These are phyloP conservation scores for Hymenoscyphus fraxineus DNA, from an alignment of 2,329 filamentous ascomycete genomes.

Conservation along the genomic window DNA sequence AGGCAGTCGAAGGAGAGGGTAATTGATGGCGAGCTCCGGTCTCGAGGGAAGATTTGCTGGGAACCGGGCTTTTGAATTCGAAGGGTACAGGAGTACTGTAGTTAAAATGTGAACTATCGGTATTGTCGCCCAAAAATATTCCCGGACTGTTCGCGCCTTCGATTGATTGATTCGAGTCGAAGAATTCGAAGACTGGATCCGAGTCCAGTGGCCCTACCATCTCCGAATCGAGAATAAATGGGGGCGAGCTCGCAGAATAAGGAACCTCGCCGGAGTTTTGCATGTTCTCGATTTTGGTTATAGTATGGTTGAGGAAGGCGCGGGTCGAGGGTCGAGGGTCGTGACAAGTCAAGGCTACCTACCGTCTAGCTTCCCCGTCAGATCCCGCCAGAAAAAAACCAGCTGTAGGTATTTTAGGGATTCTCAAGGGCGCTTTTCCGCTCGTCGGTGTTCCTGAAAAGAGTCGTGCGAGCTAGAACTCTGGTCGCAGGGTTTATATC, in stretches of 20 bases:
- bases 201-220: constrained; percentile 35
- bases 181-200: constrained; percentile 38
- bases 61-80: constrained; percentile 27
- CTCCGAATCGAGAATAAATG: constrained; percentile 35
- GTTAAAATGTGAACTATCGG: constrained; percentile 26
- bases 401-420: too few species aligned
- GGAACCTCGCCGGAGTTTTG: constrained; percentile 27
- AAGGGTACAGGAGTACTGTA: constrained; percentile 29
- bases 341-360: neutral
- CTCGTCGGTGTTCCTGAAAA: neutral
- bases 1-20: constrained; percentile 31
- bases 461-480: neutral
- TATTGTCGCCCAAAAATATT: constrained; percentile 32
- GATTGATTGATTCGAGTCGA: constrained; percentile 33
- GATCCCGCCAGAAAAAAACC: neutral
- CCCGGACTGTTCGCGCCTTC: constrained; percentile 33
- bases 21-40: constrained; percentile 22
- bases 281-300: constrained; percentile 21
- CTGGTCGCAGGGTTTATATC: neutral
- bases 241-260: constrained; percentile 33
- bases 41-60: constrained; percentile 23
- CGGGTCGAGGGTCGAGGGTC: neutral
- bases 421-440: neutral
- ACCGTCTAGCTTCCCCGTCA: neutral
- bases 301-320: neutral